These are phyloP conservation scores for Vitis cinerea DNA, from an alignment of 164 flowering plant genomes.

Conservation along the genomic window DNA sequence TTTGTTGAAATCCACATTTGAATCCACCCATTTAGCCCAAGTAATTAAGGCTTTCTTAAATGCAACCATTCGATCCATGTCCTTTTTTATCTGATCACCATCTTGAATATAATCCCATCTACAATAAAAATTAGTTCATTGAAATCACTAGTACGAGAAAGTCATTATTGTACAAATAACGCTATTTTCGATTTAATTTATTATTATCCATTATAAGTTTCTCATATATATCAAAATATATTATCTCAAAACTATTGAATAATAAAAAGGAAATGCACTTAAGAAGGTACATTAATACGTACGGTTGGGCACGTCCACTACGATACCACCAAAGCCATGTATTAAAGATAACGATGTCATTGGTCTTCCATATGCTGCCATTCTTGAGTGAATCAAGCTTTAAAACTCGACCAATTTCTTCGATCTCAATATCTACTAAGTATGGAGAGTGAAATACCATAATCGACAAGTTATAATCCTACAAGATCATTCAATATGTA, in stretches of 20 bases:
- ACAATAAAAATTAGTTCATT: slow-evolving; percentile 5
- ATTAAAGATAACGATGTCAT: slow-evolving; percentile 53
- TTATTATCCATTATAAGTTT: no score
- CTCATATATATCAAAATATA: no score
- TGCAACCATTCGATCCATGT: slow-evolving; percentile 62
- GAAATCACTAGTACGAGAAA: no score
- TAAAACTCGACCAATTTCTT: slow-evolving; percentile 45
- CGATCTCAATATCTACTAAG: slow-evolving; percentile 48
- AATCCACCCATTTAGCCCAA: slow-evolving; percentile 63
- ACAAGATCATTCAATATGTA: neutral
- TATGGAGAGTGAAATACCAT: slow-evolving; percentile 24
- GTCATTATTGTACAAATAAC: no score
- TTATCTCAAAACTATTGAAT: no score
- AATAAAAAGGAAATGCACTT: no score
- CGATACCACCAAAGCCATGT: slow-evolving; percentile 71
- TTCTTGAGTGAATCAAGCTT: slow-evolving; percentile 48
- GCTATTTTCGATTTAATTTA: no score
- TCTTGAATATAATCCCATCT: slow-evolving; percentile 61
- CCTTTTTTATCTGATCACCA: slow-evolving; percentile 24
- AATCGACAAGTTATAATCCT: slow-evolving; percentile 50
- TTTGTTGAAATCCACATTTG: slow-evolving; percentile 27
- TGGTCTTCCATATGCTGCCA: slow-evolving; percentile 15
- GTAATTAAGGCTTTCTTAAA: slow-evolving; percentile 42
- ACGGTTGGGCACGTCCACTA: slow-evolving; percentile 44
- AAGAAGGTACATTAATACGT: neutral